Conservation (phyloP, 805 yeast genomes). For the Grigorovia jiainica region DNA sequence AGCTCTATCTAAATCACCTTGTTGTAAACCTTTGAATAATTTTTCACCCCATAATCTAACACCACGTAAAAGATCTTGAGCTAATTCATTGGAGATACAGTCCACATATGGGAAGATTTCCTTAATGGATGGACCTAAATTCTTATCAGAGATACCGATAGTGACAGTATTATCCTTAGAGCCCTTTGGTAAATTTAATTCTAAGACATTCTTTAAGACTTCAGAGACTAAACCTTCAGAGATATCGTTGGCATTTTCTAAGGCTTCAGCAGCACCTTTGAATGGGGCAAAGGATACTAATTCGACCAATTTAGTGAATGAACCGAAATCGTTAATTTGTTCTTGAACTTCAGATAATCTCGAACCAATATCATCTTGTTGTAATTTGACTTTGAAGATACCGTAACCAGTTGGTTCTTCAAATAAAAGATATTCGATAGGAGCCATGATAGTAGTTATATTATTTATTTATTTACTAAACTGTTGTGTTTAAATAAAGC, state of each 20-base stretch:
- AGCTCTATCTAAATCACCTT: conserved; percentile 94
- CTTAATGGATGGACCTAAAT: conserved; percentile 93
- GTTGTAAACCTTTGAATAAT: conserved; percentile 81
- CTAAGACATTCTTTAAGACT: conserved; percentile 79
- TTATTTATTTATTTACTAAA: too few species aligned
- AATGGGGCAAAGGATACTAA: conserved; percentile 94
- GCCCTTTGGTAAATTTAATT: conserved; percentile 78
- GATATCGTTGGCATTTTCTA: conserved; percentile 95
- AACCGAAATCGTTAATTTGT: conserved; percentile 74
- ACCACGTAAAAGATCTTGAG: conserved; percentile 92
- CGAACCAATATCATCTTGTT: conserved; percentile 90
- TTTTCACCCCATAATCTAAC: conserved; percentile 84
- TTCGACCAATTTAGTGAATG: conserved; percentile 87
- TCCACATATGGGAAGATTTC: conserved; percentile 83
- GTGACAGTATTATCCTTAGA: conserved; percentile 54
- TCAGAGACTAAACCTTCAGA: conserved; percentile 95
- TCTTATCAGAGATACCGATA: conserved; percentile 88
- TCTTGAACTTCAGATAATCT: conserved; percentile 90
- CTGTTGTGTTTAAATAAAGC: not conserved
- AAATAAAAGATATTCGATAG: conserved; percentile 81
- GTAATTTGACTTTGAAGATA: conserved; percentile 83
- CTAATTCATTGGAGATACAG: conserved; percentile 83
- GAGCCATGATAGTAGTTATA: conserved; percentile 39
- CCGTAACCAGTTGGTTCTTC: conserved; percentile 99
- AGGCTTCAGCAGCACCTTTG: conserved; percentile 98